Base-by-base conservation (phyloP, 768 basidiomycete genomes). In the Tremella fuciformis region DNA sequence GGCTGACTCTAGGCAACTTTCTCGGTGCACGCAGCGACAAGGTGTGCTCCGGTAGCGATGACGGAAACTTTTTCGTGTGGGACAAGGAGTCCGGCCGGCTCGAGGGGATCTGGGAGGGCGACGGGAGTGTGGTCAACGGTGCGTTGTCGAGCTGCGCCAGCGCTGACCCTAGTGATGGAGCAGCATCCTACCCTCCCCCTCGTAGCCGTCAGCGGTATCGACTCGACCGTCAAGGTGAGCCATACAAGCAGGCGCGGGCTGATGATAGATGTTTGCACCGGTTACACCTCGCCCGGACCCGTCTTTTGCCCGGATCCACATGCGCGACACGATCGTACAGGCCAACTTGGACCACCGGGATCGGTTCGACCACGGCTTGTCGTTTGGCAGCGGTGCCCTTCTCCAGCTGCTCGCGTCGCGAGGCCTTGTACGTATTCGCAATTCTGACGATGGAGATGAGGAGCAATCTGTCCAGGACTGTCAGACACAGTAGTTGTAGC, bases 151-250 rank as follows among this genome's bases (percentile, higher is more conserved):
- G 11, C 22, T 15, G 42, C 42, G 42, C 6, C 22, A 15, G 42
- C 42, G 22, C 42, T 46, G 2, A 46, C 16, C 3, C 3, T 88
- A 67, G 74, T 77, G n/a, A 83, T 94, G 53, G 90, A 92, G 76
- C 84, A 84, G 0, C 89, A 93, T 64, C 80, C 91, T 0, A 81
- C 84, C 42, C 77, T 91, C 15, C 90, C 91, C 0, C 76, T 93
- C 19, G 73, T 91, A n/a, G 89, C 90, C 2, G 85, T 88, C 44
- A 88, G 87, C 71, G 91, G 91, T 1, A 91, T 94, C 50, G 91
- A 93, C 68, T 79, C 81, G 11, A 89, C 88, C 9, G 82, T 92
- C 48, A 93, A 94, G 82, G 88, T 88, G 51, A 50, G 67, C 58
- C 21, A 91, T 34, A 96, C 88, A 3, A 87, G 86, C 24, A 26